phyloP scores from a whole-genome alignment of 2,329 filamentous ascomycete species.

The Escovopsis weberi region DNA sequence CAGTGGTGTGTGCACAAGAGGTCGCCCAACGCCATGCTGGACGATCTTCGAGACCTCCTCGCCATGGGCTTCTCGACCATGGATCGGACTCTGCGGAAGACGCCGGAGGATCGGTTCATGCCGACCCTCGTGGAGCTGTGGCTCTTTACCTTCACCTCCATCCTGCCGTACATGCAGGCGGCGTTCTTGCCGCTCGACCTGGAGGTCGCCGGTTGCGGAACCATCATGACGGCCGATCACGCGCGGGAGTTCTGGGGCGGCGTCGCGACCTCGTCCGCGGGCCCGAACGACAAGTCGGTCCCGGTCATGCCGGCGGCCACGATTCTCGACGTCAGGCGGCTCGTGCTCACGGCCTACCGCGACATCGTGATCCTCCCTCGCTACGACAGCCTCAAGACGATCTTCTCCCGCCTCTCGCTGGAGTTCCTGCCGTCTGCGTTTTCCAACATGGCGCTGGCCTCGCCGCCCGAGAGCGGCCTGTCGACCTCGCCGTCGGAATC shows the following conservation, averaged over 20 bases:
- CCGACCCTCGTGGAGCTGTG: constrained; percentile 85
- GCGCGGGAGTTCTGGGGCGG: constrained; percentile 85
- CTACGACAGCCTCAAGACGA: constrained; percentile 75
- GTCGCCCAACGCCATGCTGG: constrained; percentile 54
- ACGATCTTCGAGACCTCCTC: constrained; percentile 62
- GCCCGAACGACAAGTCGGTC: constrained; percentile 16
- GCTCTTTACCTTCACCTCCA: constrained; percentile 81
- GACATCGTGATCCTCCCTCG: constrained; percentile 80
- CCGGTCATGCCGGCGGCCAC: constrained; percentile 33
- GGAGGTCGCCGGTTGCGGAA: constrained; percentile 76
- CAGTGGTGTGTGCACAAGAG: constrained; percentile 63
- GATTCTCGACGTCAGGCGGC: constrained; percentile 70
- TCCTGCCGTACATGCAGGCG: constrained; percentile 87
- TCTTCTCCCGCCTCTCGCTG: constrained; percentile 78
- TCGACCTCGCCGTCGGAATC: constrained; percentile 38
- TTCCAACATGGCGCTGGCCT: constrained; percentile 36
- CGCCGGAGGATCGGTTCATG: constrained; percentile 78
- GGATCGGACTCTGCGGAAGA: constrained; percentile 65
- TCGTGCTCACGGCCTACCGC: constrained; percentile 77
- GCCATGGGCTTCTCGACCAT: constrained; percentile 73
- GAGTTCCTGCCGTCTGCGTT: constrained; percentile 53
- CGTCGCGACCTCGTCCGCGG: constrained; percentile 32
- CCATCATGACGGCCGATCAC: constrained; percentile 62
- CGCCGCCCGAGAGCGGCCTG: constrained; percentile 33
- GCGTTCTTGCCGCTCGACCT: constrained; percentile 88